Evolutionary conservation across 106 monocot species (phyloP).

Genomic region (Amphibolis antarctica): DNA sequence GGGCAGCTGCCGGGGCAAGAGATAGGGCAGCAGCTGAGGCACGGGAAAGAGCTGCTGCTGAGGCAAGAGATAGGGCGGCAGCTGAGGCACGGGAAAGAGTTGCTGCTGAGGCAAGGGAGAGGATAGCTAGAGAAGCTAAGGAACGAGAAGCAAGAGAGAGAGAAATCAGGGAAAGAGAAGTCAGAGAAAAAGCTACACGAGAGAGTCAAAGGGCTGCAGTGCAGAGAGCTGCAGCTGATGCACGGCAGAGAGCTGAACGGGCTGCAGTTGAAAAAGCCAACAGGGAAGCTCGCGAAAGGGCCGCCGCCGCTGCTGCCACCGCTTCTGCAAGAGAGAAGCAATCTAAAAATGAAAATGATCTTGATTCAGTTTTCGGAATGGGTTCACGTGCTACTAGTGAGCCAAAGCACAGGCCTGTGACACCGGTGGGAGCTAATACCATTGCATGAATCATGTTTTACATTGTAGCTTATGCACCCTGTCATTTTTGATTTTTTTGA

Average conservation of each 20-base stretch:
- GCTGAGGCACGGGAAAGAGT: conserved; percentile 32
- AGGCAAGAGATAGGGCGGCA: conserved; percentile 23
- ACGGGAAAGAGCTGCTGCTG: conserved; percentile 29
- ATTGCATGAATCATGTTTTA: neutral
- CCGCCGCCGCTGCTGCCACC: conserved; percentile 46
- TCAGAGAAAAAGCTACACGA: conserved; percentile 20
- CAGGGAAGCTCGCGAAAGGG: conserved; percentile 51
- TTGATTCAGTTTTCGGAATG: conserved; percentile 78
- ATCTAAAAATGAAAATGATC: conserved; percentile 58
- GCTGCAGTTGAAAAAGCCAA: conserved; percentile 47
- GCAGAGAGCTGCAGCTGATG: conserved; percentile 61
- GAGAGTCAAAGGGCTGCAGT: conserved; percentile 34
- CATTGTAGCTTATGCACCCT: neutral
- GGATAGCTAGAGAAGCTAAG: conserved; percentile 15
- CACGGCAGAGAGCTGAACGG: conserved; percentile 43
- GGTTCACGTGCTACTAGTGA: conserved; percentile 64
- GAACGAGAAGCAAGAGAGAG: conserved; percentile 23
- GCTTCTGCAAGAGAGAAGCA: conserved; percentile 51
- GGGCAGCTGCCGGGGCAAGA: conserved; percentile 12
- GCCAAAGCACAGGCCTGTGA: conserved; percentile 56
- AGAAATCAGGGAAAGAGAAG: conserved; percentile 9
- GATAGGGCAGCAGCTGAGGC: conserved; percentile 24
- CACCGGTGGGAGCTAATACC: conserved; percentile 24
- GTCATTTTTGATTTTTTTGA: neutral
- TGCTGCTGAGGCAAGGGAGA: conserved; percentile 26